Percentiles rank a stretch among this genome's conserved stretches.
Evolutionary conservation across 495 filamentous ascomycete genomes (phyloP).

Genomic region (Aspergillus sparsus): DNA sequence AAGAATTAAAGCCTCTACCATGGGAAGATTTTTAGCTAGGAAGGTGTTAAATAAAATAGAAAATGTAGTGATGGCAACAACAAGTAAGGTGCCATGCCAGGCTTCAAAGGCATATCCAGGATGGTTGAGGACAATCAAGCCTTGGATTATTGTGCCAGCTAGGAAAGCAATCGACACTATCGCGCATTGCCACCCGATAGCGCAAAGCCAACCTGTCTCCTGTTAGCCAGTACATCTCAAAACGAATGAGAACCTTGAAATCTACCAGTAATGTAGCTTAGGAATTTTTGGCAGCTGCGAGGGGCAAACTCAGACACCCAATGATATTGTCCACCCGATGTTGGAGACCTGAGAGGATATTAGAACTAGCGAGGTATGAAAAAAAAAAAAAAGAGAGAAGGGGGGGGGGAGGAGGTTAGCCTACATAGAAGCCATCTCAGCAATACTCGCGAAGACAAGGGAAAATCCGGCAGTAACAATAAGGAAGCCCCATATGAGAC

Average conservation of each 20-base stretch:
- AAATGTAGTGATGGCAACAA: conserved; percentile 52
- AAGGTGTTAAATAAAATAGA: conserved; percentile 59
- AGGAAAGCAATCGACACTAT: conserved; percentile 57
- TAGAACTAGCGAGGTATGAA: neutral
- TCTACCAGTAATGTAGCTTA: conserved; percentile 60
- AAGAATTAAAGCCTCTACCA: conserved; percentile 59
- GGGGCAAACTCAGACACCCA: conserved; percentile 65
- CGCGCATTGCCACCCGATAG: conserved; percentile 61
- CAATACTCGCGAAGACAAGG: conserved; percentile 53
- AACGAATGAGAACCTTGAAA: neutral
- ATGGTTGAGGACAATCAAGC: conserved; percentile 55
- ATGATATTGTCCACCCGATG: conserved; percentile 55
- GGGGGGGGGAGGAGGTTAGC: conserved; percentile 11
- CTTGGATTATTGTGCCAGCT: conserved; percentile 59
- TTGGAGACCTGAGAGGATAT: conserved; percentile 41
- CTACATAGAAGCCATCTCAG: conserved; percentile 60
- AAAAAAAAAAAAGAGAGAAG: no score
- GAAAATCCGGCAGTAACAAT: conserved; percentile 47
- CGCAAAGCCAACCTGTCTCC: conserved; percentile 56
- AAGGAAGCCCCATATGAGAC: conserved; percentile 59
- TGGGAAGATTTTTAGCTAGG: conserved; percentile 52
- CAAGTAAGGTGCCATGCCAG: conserved; percentile 64
- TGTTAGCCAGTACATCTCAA: conserved; percentile 3
- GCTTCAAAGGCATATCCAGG: conserved; percentile 46
- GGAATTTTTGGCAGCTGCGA: conserved; percentile 52